phyloP scores from a whole-genome alignment of 2,329 filamentous ascomycete genomes.

The Endothia cerciana region DNA sequence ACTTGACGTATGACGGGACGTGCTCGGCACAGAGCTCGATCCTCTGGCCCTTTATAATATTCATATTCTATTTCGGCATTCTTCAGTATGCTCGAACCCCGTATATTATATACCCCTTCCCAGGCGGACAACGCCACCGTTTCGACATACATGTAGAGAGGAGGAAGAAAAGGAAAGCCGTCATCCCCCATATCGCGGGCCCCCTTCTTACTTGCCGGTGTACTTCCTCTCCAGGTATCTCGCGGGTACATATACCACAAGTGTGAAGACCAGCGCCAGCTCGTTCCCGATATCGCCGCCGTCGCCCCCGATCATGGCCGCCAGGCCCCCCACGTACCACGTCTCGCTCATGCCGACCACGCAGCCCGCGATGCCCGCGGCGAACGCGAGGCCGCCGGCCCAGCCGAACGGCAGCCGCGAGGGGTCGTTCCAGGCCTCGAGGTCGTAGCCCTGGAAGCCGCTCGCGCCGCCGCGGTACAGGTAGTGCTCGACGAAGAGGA shows the following conservation, averaged over 20 bases:
- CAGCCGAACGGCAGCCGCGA: conserved; percentile 47
- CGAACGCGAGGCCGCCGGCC: conserved; percentile 48
- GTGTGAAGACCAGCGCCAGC: conserved; percentile 54
- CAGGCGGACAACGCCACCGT: not conserved
- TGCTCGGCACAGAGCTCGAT: not conserved
- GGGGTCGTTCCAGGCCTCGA: conserved; percentile 53
- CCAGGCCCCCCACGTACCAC: conserved; percentile 55
- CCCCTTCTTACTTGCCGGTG: conserved; percentile 42
- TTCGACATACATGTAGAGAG: not conserved
- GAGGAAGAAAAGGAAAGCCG: not conserved
- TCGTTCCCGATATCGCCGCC: conserved; percentile 57
- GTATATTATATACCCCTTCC: not conserved
- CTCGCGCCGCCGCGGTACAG: conserved; percentile 45
- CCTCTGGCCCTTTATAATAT: not conserved
- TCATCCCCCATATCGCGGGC: too few species aligned
- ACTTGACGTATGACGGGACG: not conserved
- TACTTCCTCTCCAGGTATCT: conserved; percentile 53
- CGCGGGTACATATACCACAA: conserved; percentile 50
- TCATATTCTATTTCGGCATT: not conserved
- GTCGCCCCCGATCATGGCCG: conserved; percentile 45
- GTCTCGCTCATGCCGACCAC: conserved; percentile 63
- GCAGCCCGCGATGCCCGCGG: conserved; percentile 50
- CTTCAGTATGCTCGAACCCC: not conserved
- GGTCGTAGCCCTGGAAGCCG: conserved; percentile 48
- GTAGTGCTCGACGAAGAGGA: conserved; percentile 53